Base-by-base conservation (phyloP, 306 rosid species). In the Aeschynomene evenia region DNA sequence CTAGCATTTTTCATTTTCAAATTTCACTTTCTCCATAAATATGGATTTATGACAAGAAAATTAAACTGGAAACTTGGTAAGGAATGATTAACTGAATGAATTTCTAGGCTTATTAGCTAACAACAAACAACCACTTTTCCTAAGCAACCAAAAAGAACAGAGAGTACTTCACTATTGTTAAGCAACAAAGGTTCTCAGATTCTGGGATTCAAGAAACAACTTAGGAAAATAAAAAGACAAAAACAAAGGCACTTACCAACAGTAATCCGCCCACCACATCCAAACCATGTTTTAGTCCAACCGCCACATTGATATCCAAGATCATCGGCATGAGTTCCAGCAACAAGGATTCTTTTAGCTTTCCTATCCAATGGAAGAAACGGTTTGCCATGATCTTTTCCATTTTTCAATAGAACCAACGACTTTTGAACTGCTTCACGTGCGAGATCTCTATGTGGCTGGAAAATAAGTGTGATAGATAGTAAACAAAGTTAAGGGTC, bases 271-370 rank as follows among this genome's bases (percentile, higher is more conserved):
- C 98, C 97, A 20, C 85, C 73, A 12, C 58, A 5, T 48, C 96
- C 98, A 68, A 52, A 29, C 94, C 89, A 86, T 24, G 87, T 77
- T 48, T 62, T 73, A 3, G 97, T 93, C 97, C 98, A 88, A 63
- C 98, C 97, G 56, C 98, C 97, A 54, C 98, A 88, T 61, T 90
- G 98, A 78, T 50, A 90, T 54, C 97, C 98, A 51, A 93, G 86
- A 85, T 93, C 71, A 78, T 89, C 91, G 0, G 90, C 93, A 22
- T 92, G 98, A 19, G 86, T 86, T 72, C 98, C 96, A 6, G 87
- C 28, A 21, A 93, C 88, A 71, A 88, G 93, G 74, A 93, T 84
- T 78, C 81, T 86, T 76, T 83, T 88, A 13, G 87, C 90, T 70
- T 75, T 82, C 68, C 65, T 86, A 65, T 83, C 81, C 66, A 90